phyloP scores from a whole-genome alignment of 768 basidiomycete genomes.

The Leucosporidium scottii region DNA sequence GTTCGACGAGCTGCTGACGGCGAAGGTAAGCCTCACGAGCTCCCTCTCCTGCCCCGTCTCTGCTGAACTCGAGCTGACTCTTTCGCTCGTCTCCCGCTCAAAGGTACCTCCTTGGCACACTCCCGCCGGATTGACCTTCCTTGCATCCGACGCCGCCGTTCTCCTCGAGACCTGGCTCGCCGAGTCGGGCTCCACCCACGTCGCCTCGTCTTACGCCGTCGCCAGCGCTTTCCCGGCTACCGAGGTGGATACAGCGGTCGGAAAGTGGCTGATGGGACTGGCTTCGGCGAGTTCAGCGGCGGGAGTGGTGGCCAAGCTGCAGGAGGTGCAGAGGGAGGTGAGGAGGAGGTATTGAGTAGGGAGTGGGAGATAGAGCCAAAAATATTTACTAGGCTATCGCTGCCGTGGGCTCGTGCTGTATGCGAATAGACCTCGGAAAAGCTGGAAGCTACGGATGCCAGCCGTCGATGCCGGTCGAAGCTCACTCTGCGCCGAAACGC shows the following conservation, averaged over 20 bases:
- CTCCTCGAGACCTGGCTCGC: slow-evolving; percentile 39
- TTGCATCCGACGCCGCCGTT: slow-evolving; percentile 37
- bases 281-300: slow-evolving; percentile 4
- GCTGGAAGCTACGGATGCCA: too few relatives aligned
- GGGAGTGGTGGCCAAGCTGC: slow-evolving; percentile 13
- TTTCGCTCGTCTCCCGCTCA: not conserved
- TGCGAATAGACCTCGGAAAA: too few relatives aligned
- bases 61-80: not conserved
- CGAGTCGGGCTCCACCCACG: slow-evolving; percentile 23
- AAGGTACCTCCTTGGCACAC: slow-evolving; percentile 37
- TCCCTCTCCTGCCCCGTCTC: not conserved
- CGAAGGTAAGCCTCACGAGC: slow-evolving; percentile 55
- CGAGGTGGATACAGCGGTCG: slow-evolving; percentile 36
- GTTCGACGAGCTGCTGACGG: slow-evolving; percentile 78
- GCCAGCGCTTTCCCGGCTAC: slow-evolving; percentile 39
- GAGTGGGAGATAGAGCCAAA: too few relatives aligned
- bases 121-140: slow-evolving; percentile 37
- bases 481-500: too few relatives aligned
- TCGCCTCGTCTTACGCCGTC: slow-evolving; percentile 7
- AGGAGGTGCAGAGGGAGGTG: slow-evolving; percentile 27
- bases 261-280: slow-evolving; percentile 26
- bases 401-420: too few relatives aligned
- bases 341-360: slow-evolving; percentile 21
- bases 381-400: too few relatives aligned
- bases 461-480: too few relatives aligned